Evolutionary conservation across 2,329 filamentous ascomycete genomes (phyloP).

Genomic region (Bipolaris oryzae): DNA sequence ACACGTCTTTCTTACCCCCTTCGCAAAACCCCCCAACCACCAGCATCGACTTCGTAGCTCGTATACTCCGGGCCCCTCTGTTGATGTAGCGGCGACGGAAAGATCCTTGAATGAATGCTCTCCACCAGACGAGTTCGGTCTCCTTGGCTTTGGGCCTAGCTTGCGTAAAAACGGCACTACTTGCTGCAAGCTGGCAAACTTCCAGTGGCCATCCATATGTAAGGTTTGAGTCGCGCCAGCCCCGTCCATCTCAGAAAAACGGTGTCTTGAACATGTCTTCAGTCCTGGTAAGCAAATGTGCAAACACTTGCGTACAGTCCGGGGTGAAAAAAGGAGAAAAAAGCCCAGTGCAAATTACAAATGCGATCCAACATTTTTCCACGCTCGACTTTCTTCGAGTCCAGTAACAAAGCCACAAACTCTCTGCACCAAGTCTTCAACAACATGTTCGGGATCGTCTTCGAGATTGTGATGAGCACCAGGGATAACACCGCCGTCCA

Average conservation of each 20-base stretch:
- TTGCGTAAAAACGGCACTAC: not conserved
- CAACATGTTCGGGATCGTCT: conserved; percentile 54
- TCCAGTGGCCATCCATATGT: not conserved
- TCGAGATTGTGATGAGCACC: conserved; percentile 60
- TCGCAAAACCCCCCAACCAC: too few relatives aligned
- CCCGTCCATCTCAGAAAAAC: not conserved
- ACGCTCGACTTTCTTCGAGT: conserved; percentile 11
- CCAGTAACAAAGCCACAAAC: conserved; percentile 57
- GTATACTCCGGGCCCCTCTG: too few relatives aligned
- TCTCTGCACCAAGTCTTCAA: conserved; percentile 57
- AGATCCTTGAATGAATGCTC: too few relatives aligned
- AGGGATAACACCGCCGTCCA: conserved; percentile 56
- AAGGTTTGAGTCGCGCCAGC: not conserved
- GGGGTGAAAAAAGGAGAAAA: too few relatives aligned
- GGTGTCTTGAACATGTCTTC: not conserved
- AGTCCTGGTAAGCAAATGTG: not conserved
- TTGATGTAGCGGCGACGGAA: too few relatives aligned
- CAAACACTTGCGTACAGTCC: not conserved
- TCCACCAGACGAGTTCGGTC: not conserved
- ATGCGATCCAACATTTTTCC: conserved; percentile 1
- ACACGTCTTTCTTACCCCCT: too few relatives aligned
- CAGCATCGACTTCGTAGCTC: too few relatives aligned
- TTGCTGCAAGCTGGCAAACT: not conserved
- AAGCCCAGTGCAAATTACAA: not conserved
- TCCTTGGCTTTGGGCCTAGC: not conserved